Evolutionary conservation across 495 filamentous ascomycete species (phyloP).

Genomic region (Thermochaetoides thermophila): DNA sequence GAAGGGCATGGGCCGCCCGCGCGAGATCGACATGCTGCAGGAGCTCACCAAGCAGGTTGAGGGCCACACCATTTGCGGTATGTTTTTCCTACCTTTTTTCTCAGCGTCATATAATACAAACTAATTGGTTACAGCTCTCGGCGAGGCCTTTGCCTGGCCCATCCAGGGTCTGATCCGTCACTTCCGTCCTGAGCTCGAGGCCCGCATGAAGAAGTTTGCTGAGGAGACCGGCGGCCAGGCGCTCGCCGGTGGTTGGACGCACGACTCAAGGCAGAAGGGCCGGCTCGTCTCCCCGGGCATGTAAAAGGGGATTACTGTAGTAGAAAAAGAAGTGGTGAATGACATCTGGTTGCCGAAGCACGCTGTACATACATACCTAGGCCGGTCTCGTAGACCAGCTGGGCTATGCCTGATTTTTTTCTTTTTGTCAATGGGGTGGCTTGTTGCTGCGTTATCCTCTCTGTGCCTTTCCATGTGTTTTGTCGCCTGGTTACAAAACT

Average conservation of each 20-base stretch:
- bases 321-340: too few relatives aligned
- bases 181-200: conserved; percentile 90
- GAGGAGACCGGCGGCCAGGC: conserved; percentile 52
- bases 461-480: too few relatives aligned
- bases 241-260: conserved; percentile 78
- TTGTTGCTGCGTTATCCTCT: too few relatives aligned
- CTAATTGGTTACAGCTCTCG: conserved; percentile 63
- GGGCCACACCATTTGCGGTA: conserved; percentile 94
- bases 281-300: conserved; percentile 79
- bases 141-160: conserved; percentile 97
- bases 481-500: too few relatives aligned
- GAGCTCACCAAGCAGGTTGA: conserved; percentile 98
- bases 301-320: too few relatives aligned
- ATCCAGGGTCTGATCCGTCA: conserved; percentile 95
- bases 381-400: too few relatives aligned
- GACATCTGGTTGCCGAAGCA: too few relatives aligned
- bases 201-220: conserved; percentile 63
- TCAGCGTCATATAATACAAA: too few relatives aligned
- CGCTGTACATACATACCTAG: too few relatives aligned
- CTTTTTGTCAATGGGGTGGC: too few relatives aligned
- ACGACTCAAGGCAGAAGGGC: conserved; percentile 59
- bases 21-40: conserved; percentile 99
- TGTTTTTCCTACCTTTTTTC: conserved; percentile 15
- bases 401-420: too few relatives aligned
- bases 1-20: conserved; percentile 68